Evolutionary conservation across 192 early-diverging fungal species (phyloP).

Genomic region (Diversispora epigaea): DNA sequence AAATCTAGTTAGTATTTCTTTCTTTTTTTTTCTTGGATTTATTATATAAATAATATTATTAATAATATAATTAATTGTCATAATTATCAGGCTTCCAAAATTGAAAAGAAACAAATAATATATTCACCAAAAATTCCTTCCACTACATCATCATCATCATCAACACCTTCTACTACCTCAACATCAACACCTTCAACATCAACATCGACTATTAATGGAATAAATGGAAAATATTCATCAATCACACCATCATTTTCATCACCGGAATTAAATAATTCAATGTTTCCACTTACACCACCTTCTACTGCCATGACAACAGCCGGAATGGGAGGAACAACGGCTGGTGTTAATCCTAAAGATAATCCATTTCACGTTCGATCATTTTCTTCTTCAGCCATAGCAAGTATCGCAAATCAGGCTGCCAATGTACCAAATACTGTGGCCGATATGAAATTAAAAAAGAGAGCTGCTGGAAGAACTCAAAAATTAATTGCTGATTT

Average conservation of each 20-base stretch:
- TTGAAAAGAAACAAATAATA: conserved; percentile 62
- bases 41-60: background rate
- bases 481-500: conserved; percentile 75
- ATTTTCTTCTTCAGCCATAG: conserved; percentile 41
- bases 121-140: conserved; percentile 42
- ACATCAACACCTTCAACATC: no score
- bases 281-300: conserved; percentile 42
- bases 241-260: conserved; percentile 12
- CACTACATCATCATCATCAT: conserved; percentile 32
- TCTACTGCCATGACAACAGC: conserved; percentile 48
- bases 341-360: conserved; percentile 32
- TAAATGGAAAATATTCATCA: conserved; percentile 25
- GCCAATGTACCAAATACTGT: conserved; percentile 37
- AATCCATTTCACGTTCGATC: conserved; percentile 37
- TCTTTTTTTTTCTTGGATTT: background rate
- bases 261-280: conserved; percentile 35
- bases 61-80: background rate
- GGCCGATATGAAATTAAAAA: conserved; percentile 48
- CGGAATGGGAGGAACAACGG: conserved; percentile 31
- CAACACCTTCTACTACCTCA: conserved; percentile 18
- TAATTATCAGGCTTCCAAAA: conserved; percentile 44
- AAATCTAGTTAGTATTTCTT: conserved; percentile 50
- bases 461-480: conserved; percentile 67
- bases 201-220: no score
- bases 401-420: conserved; percentile 18